A percentile compares a stretch with the other conserved stretches of the same genome.
These are phyloP conservation scores for Fusarium succisae DNA, from an alignment of 2,329 filamentous ascomycete species.

Conservation along the genomic window DNA sequence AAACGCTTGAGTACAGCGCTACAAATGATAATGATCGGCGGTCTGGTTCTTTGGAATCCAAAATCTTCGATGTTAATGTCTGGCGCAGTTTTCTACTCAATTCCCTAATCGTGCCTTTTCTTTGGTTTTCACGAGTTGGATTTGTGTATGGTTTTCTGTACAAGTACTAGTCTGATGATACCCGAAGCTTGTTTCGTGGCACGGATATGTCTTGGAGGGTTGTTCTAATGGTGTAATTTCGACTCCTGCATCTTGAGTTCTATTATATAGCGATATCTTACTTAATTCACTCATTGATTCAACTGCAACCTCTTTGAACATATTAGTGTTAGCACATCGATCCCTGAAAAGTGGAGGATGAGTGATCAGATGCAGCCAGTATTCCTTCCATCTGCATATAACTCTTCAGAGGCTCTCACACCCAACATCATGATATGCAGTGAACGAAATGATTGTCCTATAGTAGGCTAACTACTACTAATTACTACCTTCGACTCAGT, in stretches of 20 bases:
- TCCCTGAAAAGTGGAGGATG: accelerated
- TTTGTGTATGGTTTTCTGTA: neutral
- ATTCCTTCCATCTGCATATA: too few species aligned
- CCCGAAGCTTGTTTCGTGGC: neutral
- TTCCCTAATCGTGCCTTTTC: accelerated
- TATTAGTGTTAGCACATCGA: accelerated
- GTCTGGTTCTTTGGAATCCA: too few species aligned
- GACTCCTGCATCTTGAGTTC: neutral
- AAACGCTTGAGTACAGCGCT: neutral
- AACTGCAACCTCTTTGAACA: accelerated
- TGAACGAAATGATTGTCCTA: neutral
- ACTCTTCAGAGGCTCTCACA: neutral
- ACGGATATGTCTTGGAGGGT: neutral
- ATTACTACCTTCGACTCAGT: neutral
- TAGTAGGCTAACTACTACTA: neutral
- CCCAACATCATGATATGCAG: neutral
- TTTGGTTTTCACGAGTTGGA: neutral
- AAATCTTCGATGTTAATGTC: too few species aligned
- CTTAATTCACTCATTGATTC: neutral
- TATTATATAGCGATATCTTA: neutral
- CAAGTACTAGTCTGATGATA: neutral
- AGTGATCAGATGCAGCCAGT: neutral
- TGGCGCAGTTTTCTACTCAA: neutral
- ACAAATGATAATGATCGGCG: accelerated
- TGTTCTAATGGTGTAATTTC: accelerated